Evolutionary conservation across 2,329 filamentous ascomycete genomes (phyloP).

Genomic region (Annulohypoxylon truncatum): DNA sequence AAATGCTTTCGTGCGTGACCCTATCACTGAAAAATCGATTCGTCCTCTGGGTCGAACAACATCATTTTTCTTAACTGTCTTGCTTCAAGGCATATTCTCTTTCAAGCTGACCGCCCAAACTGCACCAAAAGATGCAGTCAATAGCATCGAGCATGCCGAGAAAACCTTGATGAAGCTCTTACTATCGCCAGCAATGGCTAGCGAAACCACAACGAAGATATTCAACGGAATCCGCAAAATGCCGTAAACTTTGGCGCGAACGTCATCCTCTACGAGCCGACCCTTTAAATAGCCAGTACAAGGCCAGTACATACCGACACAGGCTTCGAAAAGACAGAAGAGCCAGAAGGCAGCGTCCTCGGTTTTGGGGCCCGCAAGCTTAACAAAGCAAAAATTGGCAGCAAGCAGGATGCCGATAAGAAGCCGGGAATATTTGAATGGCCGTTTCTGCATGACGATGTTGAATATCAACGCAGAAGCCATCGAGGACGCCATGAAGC

Average conservation of each 20-base stretch:
- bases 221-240: constrained; percentile 66
- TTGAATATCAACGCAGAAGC: constrained; percentile 47
- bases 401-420: constrained; percentile 50
- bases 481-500: constrained; percentile 49
- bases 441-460: constrained; percentile 48
- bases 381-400: constrained; percentile 55
- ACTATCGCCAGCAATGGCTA: constrained; percentile 58
- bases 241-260: constrained; percentile 66
- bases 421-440: constrained; percentile 52
- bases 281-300: constrained; percentile 65
- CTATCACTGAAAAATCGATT: background rate
- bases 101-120: constrained; percentile 45
- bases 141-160: constrained; percentile 44
- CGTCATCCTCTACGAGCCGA: constrained; percentile 58
- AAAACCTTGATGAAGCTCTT: constrained; percentile 43
- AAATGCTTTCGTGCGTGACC: background rate
- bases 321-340: constrained; percentile 68
- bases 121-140: constrained; percentile 44
- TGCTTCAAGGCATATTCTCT: constrained; percentile 43
- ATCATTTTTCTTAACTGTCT: background rate
- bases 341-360: constrained; percentile 63
- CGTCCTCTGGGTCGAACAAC: background rate
- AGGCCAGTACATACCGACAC: constrained; percentile 69
- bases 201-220: constrained; percentile 55
- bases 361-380: constrained; percentile 53